These are phyloP conservation scores for Hypoxylon sp. DNA, from an alignment of 2,329 filamentous ascomycete species.

Conservation along the genomic window DNA sequence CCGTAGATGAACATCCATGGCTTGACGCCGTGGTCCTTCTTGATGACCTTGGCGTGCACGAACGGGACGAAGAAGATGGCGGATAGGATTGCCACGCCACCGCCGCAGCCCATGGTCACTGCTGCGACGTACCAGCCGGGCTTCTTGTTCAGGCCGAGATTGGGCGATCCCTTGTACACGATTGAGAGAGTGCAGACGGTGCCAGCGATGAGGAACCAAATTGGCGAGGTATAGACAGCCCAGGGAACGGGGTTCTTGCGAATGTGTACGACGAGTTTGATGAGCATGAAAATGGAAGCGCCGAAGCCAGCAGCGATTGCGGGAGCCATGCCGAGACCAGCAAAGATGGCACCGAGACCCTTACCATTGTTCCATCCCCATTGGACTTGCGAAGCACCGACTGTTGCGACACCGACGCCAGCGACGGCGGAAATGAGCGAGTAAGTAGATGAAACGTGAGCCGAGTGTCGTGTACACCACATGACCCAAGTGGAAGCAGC, in stretches of 20 bases:
- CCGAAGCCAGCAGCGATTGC: constrained; percentile 75
- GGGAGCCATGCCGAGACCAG: constrained; percentile 79
- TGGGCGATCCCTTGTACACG: constrained; percentile 85
- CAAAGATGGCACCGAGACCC: constrained; percentile 80
- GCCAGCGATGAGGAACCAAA: constrained; percentile 83
- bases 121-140: constrained; percentile 76
- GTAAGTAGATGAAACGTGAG: constrained; percentile 81
- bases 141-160: constrained; percentile 75
- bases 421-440: constrained; percentile 78
- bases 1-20: constrained; percentile 75
- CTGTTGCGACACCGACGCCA: constrained; percentile 77
- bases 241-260: constrained; percentile 79
- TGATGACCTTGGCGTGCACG: constrained; percentile 76
- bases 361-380: constrained; percentile 80
- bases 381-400: constrained; percentile 72
- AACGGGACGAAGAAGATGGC: constrained; percentile 82
- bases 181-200: constrained; percentile 83
- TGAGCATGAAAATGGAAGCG: constrained; percentile 78
- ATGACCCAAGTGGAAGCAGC: constrained; percentile 81
- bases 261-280: constrained; percentile 79
- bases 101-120: constrained; percentile 76
- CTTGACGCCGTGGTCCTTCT: constrained; percentile 75
- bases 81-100: constrained; percentile 70
- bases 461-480: constrained; percentile 82
- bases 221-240: constrained; percentile 80